Evolutionary conservation across 352 stramenopile species (phyloP), one percentile per base, ranked within the genome.

Genomic region (Phytophthora syringae): DNA sequence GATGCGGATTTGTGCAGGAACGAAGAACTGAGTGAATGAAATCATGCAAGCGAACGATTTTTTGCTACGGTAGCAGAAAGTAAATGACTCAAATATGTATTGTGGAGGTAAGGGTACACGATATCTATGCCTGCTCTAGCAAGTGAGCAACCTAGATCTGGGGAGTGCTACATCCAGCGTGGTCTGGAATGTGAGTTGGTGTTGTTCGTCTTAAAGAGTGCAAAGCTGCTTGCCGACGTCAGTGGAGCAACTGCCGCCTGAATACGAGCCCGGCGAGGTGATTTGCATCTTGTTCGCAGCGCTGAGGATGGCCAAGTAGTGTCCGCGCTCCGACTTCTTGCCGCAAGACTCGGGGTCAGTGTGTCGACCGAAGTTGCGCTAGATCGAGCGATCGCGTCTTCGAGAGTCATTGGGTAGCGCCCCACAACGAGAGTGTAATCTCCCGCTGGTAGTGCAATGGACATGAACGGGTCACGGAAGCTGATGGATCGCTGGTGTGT

Each of bases 401-500:
- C 58, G 18, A 89, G 59, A 22, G 55, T 88, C 45, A 92, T 57
- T 27, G 84, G 86, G 53, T 91, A 91, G 16, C 84, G 79, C 1
- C 86, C 84, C 0, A 93, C 70, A 13, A 83, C 78, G 7, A 93
- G 74, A 21, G 80, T 61, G 55, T 92, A 93, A 30, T 81, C 60
- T 32, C 76, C 78, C 5, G 59, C 22, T 4, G 75, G 77, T 1
- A 93, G 60, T 0, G 72, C 71, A 16, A 93, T 67, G 11, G 86
- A 89, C 42, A 93, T 49, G 62, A 80, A 94, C 42, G 86, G 84
- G 24, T 92, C 86, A 4, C 83, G 82, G 39, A 89, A 92, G 64
- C 78, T 94, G 45, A 92, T 72, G 15, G 80, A 84, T 11, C 66
- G 65, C 20, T 83, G 81, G n/a, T 78, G 69, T 10, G 43, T 70